A percentile compares a stretch with the other conserved stretches of the same genome.
phyloP scores from a whole-genome alignment of 2,329 filamentous ascomycete genomes.

The Alternaria arborescens region DNA sequence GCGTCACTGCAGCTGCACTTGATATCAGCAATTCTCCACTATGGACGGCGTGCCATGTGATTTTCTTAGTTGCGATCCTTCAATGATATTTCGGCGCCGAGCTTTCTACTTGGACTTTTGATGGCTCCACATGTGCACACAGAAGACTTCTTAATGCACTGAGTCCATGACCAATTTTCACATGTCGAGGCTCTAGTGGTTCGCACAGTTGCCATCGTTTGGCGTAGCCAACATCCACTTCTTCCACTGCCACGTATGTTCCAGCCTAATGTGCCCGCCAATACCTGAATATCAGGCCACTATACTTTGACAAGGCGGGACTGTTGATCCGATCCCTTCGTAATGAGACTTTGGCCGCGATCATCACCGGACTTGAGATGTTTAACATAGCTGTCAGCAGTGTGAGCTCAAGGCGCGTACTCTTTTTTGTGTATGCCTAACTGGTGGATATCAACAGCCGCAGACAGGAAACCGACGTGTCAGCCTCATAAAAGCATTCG shows the following conservation, averaged over 20 bases:
- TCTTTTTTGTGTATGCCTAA: background rate
- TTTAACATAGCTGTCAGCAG: background rate
- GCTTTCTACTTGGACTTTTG: too few relatives aligned
- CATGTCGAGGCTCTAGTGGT: background rate
- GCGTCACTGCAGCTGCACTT: background rate
- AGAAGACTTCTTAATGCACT: background rate
- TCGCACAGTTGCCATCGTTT: background rate
- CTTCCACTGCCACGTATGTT: background rate
- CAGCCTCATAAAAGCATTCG: background rate
- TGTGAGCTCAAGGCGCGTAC: background rate
- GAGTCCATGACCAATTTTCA: background rate
- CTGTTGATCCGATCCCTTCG: background rate
- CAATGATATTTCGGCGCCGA: too few relatives aligned
- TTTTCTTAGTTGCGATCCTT: background rate
- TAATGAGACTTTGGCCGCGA: background rate
- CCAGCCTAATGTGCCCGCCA: background rate
- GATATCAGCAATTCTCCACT: background rate
- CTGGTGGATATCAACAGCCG: background rate
- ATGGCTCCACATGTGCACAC: background rate
- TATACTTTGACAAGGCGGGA: background rate
- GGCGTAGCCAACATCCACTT: background rate
- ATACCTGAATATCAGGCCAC: background rate
- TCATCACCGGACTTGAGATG: background rate
- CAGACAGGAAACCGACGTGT: background rate
- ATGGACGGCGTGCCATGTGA: background rate